A percentile compares a stretch with the other conserved stretches of the same genome.
phyloP scores from a whole-genome alignment of 805 yeast genomes.

The Groenewaldozyma salmanticensis region DNA sequence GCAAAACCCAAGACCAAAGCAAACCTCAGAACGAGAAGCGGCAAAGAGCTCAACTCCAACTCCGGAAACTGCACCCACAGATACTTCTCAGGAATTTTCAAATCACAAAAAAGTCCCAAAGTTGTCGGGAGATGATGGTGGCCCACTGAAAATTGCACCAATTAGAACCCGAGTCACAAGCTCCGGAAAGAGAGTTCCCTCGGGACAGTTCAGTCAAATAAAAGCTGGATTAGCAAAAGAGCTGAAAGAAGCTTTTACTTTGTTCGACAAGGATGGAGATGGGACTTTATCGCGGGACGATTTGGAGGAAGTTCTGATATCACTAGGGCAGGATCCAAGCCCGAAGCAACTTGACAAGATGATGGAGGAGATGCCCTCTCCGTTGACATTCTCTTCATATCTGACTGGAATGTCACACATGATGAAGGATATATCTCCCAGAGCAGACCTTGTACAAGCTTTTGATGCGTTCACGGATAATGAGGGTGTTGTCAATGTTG shows the following conservation, averaged over 20 bases:
- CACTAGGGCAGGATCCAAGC: slow-evolving; percentile 29
- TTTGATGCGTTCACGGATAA: slow-evolving; percentile 41
- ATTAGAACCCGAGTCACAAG: neutral
- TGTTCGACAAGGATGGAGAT: slow-evolving; percentile 77
- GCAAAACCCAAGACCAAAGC: too few species aligned
- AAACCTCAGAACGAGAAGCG: too few species aligned
- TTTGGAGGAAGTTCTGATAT: slow-evolving; percentile 40
- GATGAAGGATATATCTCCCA: slow-evolving; percentile 41
- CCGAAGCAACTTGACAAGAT: slow-evolving; percentile 39
- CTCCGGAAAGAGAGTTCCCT: slow-evolving; percentile 7
- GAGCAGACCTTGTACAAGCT: slow-evolving; percentile 48
- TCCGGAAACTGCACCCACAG: too few species aligned
- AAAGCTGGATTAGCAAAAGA: slow-evolving; percentile 55
- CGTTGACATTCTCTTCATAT: slow-evolving; percentile 55
- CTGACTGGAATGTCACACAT: slow-evolving; percentile 51
- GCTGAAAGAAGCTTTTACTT: slow-evolving; percentile 63
- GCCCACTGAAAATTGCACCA: neutral
- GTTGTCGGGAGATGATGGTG: too few species aligned
- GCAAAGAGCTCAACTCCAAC: too few species aligned
- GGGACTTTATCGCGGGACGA: slow-evolving; percentile 32
- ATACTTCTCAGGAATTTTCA: too few species aligned
- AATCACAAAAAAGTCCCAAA: too few species aligned
- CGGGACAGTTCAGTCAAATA: slow-evolving; percentile 35
- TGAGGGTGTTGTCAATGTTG: slow-evolving; percentile 35
- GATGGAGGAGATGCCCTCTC: slow-evolving; percentile 34